phyloP scores from a whole-genome alignment of 2,329 filamentous ascomycete species.

The Pseudocercospora ulei region DNA sequence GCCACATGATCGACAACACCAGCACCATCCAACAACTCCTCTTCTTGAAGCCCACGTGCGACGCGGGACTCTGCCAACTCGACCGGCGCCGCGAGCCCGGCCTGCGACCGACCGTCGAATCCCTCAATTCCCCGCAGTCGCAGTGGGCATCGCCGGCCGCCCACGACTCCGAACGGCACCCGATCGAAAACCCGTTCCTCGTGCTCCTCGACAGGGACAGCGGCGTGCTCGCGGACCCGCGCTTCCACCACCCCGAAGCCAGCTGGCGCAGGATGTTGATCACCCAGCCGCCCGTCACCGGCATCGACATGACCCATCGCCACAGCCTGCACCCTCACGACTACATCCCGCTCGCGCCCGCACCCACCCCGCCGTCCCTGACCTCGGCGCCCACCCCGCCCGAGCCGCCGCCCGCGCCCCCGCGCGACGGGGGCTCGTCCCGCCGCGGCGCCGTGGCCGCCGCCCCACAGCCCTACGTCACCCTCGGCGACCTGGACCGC shows the following conservation, averaged over 20 bases:
- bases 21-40: slow-evolving; percentile 1
- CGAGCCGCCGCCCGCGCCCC: not conserved
- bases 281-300: not conserved
- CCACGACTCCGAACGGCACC: not conserved
- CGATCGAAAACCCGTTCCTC: slow-evolving; percentile 2
- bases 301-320: not conserved
- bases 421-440: not conserved
- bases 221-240: not conserved
- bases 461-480: not conserved
- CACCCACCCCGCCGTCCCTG: not conserved
- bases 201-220: not conserved
- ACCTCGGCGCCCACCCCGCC: not conserved
- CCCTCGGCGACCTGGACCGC: not conserved
- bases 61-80: not conserved
- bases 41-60: not conserved
- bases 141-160: slow-evolving; percentile 1
- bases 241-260: not conserved
- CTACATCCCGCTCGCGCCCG: not conserved
- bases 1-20: slow-evolving; percentile 2
- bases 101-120: not conserved
- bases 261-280: slow-evolving; percentile 3
- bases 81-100: not conserved
- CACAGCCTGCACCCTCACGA: not conserved
- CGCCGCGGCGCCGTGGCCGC: not conserved
- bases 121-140: not conserved